These are phyloP conservation scores for Pontederia crassipes DNA, from an alignment of 176 grass and related monocot genomes.

Conservation along the genomic window DNA sequence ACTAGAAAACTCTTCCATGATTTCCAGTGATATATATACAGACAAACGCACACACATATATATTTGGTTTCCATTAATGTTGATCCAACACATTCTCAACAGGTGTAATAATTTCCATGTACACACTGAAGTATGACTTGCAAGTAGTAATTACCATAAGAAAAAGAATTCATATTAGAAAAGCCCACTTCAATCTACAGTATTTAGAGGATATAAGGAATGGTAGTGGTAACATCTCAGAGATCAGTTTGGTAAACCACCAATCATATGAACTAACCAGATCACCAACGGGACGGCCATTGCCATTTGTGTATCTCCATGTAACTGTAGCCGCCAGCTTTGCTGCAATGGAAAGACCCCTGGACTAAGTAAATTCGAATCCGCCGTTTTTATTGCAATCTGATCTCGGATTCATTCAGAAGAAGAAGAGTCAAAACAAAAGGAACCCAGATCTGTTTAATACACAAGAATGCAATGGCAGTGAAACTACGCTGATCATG, in stretches of 20 bases:
- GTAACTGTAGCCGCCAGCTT: slow-evolving; percentile 71
- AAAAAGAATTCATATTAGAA: no score
- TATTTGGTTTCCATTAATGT: no score
- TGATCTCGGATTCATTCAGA: not conserved
- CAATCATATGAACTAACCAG: slow-evolving; percentile 42
- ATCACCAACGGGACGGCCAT: slow-evolving; percentile 66
- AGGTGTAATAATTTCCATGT: no score
- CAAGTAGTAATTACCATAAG: no score
- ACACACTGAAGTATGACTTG: no score
- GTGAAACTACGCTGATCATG: not conserved
- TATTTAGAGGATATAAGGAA: slow-evolving; percentile 7
- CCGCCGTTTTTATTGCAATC: not conserved
- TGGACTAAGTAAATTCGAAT: not conserved
- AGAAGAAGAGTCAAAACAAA: not conserved
- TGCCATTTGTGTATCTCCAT: slow-evolving; percentile 77
- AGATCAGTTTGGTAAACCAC: not conserved
- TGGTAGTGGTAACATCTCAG: slow-evolving; percentile 6
- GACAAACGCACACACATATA: no score
- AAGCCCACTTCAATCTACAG: no score
- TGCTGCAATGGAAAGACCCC: not conserved
- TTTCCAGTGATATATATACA: no score
- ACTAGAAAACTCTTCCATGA: no score
- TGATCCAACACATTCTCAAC: no score
- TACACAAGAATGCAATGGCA: not conserved
- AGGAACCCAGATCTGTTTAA: not conserved